phyloP scores from a whole-genome alignment of 495 filamentous ascomycete species.

The Articulospora tetracladia region DNA sequence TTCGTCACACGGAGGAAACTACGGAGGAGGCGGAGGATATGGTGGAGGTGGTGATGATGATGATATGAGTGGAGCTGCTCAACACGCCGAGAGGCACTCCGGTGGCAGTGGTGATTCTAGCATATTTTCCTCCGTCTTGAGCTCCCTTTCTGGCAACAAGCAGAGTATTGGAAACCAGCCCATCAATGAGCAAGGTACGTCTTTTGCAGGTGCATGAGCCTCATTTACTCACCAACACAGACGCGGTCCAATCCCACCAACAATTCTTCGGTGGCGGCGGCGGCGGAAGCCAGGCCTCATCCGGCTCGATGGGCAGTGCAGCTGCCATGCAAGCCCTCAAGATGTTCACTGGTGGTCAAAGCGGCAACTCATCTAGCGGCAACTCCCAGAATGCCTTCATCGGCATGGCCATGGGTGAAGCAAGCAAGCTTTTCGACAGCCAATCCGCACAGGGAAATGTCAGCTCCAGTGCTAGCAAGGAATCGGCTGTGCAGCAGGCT shows the following conservation, averaged over 20 bases:
- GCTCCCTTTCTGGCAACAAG: slow-evolving; percentile 45
- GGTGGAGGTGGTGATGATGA: slow-evolving; percentile 28
- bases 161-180: slow-evolving; percentile 43
- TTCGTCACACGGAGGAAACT: slow-evolving; percentile 17
- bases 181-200: slow-evolving; percentile 54
- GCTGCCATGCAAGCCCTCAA: slow-evolving; percentile 68
- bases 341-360: slow-evolving; percentile 48
- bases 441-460: slow-evolving; percentile 44
- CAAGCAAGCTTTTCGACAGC: slow-evolving; percentile 49
- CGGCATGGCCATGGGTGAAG: slow-evolving; percentile 49
- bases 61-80: slow-evolving; percentile 45
- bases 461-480: slow-evolving; percentile 40
- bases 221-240: slow-evolving; percentile 21
- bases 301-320: slow-evolving; percentile 48
- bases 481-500: slow-evolving; percentile 46
- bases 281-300: slow-evolving; percentile 34
- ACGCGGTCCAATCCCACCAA: slow-evolving; percentile 52
- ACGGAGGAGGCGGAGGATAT: slow-evolving; percentile 23
- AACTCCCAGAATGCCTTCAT: slow-evolving; percentile 39
- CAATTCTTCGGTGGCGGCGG: slow-evolving; percentile 42
- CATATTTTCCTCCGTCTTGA: slow-evolving; percentile 49
- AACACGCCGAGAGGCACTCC: slow-evolving; percentile 48
- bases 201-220: neutral
- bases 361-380: slow-evolving; percentile 23
- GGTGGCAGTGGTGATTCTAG: slow-evolving; percentile 39